Conservation (phyloP, 306 rosid species). For the Clitoria ternatea region DNA sequence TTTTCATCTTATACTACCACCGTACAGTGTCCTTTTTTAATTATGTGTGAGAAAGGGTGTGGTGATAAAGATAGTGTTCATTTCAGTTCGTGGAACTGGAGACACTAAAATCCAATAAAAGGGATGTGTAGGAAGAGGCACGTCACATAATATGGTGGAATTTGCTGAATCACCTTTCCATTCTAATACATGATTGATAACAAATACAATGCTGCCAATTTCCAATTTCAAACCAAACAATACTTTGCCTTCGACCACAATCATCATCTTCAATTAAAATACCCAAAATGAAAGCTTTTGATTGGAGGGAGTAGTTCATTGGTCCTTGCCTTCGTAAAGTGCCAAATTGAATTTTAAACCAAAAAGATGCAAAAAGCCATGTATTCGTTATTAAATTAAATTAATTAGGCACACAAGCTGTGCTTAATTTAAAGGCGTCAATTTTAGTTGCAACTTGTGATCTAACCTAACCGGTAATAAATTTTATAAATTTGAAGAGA, state of each 20-base stretch:
- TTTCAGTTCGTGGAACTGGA: background rate
- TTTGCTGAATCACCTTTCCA: slow-evolving; percentile 35
- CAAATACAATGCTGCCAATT: background rate
- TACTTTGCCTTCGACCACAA: slow-evolving; percentile 12
- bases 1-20: background rate
- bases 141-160: slow-evolving; percentile 9
- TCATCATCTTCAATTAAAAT: background rate
- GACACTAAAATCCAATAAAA: slow-evolving; percentile 2
- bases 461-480: too few relatives aligned
- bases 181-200: background rate
- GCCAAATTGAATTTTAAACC: background rate
- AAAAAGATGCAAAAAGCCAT: background rate
- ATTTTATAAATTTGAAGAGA: too few relatives aligned
- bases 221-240: background rate
- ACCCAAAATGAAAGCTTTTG: background rate
- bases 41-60: background rate
- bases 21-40: background rate
- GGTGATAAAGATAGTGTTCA: background rate
- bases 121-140: slow-evolving; percentile 1
- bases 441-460: too few relatives aligned
- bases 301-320: background rate
- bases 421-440: too few relatives aligned
- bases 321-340: background rate
- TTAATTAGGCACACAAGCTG: background rate
- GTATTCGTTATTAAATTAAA: too few relatives aligned